A percentile compares a stretch with the other conserved stretches of the same genome.
These are phyloP conservation scores for Gossypium stocksii DNA, from an alignment of 345 rosid species.

Conservation along the genomic window DNA sequence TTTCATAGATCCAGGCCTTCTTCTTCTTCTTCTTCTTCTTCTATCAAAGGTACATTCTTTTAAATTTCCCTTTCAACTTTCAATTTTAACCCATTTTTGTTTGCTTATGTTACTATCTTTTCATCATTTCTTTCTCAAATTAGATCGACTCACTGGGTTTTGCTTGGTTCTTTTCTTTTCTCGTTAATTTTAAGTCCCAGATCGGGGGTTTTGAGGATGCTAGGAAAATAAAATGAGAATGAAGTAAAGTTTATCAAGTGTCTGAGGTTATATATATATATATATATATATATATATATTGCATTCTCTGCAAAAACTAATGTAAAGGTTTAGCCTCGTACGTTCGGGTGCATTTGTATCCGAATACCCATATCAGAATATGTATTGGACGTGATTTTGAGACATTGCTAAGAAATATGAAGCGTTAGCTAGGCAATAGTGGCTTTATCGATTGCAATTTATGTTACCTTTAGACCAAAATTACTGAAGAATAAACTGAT, in stretches of 20 bases:
- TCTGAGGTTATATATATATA: neutral
- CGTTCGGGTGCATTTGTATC: neutral
- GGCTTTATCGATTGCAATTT: neutral
- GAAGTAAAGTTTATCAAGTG: neutral
- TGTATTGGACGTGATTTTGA: neutral
- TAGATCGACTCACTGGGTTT: slow-evolving; percentile 12
- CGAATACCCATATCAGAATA: neutral
- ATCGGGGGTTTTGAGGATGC: slow-evolving; percentile 1
- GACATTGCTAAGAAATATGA: neutral
- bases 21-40: neutral
- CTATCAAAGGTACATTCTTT: slow-evolving; percentile 21
- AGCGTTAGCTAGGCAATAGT: neutral
- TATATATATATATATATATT: neutral
- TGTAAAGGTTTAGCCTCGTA: neutral
- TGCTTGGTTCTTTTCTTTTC: neutral
- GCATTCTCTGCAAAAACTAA: neutral
- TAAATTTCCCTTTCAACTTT: neutral
- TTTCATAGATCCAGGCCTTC: neutral
- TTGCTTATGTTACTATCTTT: neutral
- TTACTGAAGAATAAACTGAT: neutral
- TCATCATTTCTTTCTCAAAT: neutral
- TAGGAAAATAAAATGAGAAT: neutral
- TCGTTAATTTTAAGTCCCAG: slow-evolving; percentile 10
- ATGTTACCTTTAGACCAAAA: neutral
- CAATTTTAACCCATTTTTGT: neutral